These are phyloP conservation scores for Dentiscutata heterogama DNA, from an alignment of 371 early-diverging fungal species.

Conservation along the genomic window DNA sequence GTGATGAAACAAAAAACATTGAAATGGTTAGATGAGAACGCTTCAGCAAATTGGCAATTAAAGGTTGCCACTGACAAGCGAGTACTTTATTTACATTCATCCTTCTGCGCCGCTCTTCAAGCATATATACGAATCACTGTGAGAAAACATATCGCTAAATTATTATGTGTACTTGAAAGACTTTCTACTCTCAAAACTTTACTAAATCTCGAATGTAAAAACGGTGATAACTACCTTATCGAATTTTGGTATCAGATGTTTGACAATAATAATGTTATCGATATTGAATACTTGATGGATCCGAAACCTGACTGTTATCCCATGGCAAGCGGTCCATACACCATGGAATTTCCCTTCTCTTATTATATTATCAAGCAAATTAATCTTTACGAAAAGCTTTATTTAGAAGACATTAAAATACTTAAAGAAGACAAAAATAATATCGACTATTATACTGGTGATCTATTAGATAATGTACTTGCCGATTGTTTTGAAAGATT, in stretches of 20 bases:
- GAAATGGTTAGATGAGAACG: conserved; percentile 22
- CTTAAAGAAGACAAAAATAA: conserved; percentile 32
- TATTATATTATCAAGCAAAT: conserved; percentile 30
- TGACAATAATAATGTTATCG: conserved; percentile 23
- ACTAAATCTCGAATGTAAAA: background rate
- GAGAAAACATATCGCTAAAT: conserved; percentile 31
- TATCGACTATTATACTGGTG: background rate
- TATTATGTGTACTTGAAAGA: conserved; percentile 31
- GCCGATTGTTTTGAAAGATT: too few species aligned
- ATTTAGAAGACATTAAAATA: conserved; percentile 8
- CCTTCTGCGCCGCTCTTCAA: conserved; percentile 38
- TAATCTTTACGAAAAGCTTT: background rate
- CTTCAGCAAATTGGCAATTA: conserved; percentile 33
- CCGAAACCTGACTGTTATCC: conserved; percentile 37
- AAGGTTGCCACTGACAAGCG: conserved; percentile 37
- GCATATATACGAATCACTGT: conserved; percentile 25
- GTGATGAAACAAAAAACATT: background rate
- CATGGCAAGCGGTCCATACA: conserved; percentile 19
- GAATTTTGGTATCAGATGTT: conserved; percentile 34
- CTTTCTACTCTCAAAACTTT: conserved; percentile 24
- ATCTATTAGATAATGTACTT: background rate
- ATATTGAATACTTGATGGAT: background rate
- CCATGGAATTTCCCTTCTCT: conserved; percentile 45
- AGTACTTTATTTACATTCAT: conserved; percentile 25
- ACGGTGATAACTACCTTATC: background rate